phyloP scores from a whole-genome alignment of 306 rosid genomes.

The Cucurbita ficifolia region DNA sequence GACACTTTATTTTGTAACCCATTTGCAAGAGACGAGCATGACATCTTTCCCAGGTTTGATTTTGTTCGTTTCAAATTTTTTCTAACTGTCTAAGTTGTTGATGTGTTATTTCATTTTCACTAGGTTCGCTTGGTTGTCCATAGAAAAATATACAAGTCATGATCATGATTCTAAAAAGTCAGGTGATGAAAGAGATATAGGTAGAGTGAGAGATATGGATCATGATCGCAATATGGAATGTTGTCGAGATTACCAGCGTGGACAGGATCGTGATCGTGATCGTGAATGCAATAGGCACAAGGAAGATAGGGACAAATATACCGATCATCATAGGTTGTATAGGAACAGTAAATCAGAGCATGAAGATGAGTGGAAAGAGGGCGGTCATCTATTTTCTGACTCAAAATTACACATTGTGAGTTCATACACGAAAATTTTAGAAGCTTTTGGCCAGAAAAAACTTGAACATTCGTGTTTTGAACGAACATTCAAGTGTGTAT shows the following conservation, averaged over 20 bases:
- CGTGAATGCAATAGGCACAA: constrained; percentile 67
- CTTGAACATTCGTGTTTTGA: too few species aligned
- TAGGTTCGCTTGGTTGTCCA: too few species aligned
- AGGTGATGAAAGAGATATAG: constrained; percentile 56
- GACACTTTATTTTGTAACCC: too few species aligned
- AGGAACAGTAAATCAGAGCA: constrained; percentile 61
- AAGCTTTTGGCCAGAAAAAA: too few species aligned
- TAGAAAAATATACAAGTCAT: constrained; percentile 44
- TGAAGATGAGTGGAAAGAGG: constrained; percentile 78
- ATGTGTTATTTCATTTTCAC: too few species aligned
- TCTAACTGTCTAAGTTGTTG: too few species aligned
- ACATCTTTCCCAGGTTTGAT: too few species aligned
- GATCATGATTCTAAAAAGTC: constrained; percentile 64
- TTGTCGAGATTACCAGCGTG: constrained; percentile 42
- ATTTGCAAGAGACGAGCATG: too few species aligned
- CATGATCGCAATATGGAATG: constrained; percentile 34
- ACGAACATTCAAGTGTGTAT: too few species aligned
- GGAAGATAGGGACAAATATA: constrained; percentile 68
- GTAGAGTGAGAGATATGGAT: constrained; percentile 45
- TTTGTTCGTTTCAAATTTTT: too few species aligned
- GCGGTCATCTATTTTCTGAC: constrained; percentile 25
- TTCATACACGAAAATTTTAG: constrained; percentile 37
- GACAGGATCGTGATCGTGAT: constrained; percentile 47
- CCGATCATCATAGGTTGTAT: constrained; percentile 63
- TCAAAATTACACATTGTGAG: constrained; percentile 44